A percentile compares a stretch with the other conserved stretches of the same genome.
phyloP scores from a whole-genome alignment of 805 yeast genomes.

The Groenewaldozyma tartarivorans region DNA sequence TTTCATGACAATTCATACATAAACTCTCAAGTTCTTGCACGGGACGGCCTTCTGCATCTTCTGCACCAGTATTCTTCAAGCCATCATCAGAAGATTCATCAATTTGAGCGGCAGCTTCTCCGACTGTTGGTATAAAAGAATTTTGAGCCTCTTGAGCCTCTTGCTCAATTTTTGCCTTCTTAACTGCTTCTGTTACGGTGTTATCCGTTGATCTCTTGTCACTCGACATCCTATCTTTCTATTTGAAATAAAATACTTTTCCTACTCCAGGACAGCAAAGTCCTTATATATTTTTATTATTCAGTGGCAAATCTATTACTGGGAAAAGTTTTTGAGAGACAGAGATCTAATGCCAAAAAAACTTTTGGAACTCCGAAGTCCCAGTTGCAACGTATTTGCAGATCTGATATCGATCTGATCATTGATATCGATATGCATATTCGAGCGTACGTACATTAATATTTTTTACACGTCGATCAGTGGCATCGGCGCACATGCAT shows the following conservation, averaged over 20 bases:
- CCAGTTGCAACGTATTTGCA: too few species aligned
- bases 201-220: slow-evolving; percentile 3
- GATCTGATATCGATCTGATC: too few species aligned
- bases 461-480: too few species aligned
- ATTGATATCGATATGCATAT: too few species aligned
- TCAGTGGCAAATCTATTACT: neutral
- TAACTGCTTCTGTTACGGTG: neutral
- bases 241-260: too few species aligned
- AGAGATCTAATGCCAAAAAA: too few species aligned
- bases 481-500: too few species aligned
- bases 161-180: slow-evolving; percentile 2
- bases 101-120: slow-evolving; percentile 45
- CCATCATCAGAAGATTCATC: slow-evolving; percentile 23
- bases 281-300: neutral
- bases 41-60: slow-evolving; percentile 81
- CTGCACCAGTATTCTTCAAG: slow-evolving; percentile 64
- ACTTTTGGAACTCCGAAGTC: too few species aligned
- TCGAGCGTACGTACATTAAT: too few species aligned
- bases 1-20: slow-evolving; percentile 90
- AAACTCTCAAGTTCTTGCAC: slow-evolving; percentile 91
- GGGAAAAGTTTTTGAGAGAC: too few species aligned
- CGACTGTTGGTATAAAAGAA: slow-evolving; percentile 29
- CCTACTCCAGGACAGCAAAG: neutral
- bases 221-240: too few species aligned
- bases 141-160: neutral